Base-by-base conservation (phyloP, 306 rosid species). In the Castanea mollissima region DNA sequence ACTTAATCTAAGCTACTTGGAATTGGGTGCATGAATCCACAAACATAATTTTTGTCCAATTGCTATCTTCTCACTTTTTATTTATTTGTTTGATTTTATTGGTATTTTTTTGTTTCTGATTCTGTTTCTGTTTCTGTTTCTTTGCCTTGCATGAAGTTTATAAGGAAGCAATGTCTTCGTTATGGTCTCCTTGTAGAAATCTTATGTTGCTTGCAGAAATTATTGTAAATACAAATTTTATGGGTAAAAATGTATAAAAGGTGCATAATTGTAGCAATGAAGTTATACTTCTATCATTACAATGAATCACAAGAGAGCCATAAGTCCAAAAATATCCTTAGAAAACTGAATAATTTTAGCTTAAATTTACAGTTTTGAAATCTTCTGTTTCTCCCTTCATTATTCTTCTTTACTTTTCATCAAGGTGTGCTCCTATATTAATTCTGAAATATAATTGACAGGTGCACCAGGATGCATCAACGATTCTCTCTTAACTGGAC, bases 401-500 rank as follows among this genome's bases (percentile, higher is more conserved):
- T 27, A 59, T 35, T 57, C 35, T 58, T 56, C 44, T 19, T 29
- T 71, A 71, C 67, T 27, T 74, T 76, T 71, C 69, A 57, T 76
- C 79, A 69, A 77, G 59, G 77, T 73, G 6, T 65, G 71, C 79
- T 76, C 79, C 77, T 59, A 79, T 65, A 52, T 83, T 46, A 82
- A 76, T 83, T 83, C 35, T 79, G 55, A 55, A 59, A 78, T 49
- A 72, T 79, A 68, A 71, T 81, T 84, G 82, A 84, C 97, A 95
- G 99, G 99, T 64, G 99, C 99, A 56, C 98, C 99, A 29, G 98
- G 98, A 71, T 90, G 93, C 90, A 73, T 95, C 84, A 92, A 90
- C 71, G 97, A 92, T 86, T 83, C 92, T 82, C 89, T 95, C 77
- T 84, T 95, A 83, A 95, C 97, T 84, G 99, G 99, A 78, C 79